Conservation (phyloP, 2,329 filamentous ascomycete species). For the Leptographium galeiforme region DNA sequence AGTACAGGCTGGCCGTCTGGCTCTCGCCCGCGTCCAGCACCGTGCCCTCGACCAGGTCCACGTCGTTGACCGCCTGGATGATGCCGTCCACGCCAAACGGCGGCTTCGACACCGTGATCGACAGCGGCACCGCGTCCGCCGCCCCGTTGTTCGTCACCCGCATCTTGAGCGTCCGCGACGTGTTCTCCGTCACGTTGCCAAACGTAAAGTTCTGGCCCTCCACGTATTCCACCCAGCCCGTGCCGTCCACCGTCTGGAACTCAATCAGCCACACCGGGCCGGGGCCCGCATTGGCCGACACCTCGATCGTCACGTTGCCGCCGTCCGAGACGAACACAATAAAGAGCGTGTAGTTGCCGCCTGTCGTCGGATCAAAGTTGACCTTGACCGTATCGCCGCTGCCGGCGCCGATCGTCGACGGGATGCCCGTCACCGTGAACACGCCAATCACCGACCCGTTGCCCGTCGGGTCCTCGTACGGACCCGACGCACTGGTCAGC, state of each 20-base stretch:
- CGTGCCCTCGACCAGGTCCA: constrained; percentile 45
- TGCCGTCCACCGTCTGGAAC: constrained; percentile 38
- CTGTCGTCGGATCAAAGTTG: constrained; percentile 29
- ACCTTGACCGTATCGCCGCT: constrained; percentile 26
- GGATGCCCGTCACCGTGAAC: constrained; percentile 35
- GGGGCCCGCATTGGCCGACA: constrained; percentile 35
- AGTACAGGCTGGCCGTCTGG: constrained; percentile 37
- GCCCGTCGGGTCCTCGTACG: constrained; percentile 21
- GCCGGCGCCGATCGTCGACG: constrained; percentile 27
- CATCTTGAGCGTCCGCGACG: constrained; percentile 31
- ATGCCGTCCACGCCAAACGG: constrained; percentile 42
- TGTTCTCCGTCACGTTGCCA: constrained; percentile 40
- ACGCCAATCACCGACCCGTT: constrained; percentile 26
- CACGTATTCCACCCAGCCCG: constrained; percentile 34
- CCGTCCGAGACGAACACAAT: constrained; percentile 33
- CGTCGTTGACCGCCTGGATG: constrained; percentile 38
- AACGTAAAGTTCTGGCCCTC: constrained; percentile 34
- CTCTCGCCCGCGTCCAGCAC: constrained; percentile 34
- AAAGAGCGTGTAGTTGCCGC: constrained; percentile 36
- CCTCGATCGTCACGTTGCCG: constrained; percentile 31
- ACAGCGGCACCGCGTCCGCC: constrained; percentile 33
- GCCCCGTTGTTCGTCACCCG: constrained; percentile 40
- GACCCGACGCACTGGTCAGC: constrained; percentile 26
- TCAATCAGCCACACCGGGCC: constrained; percentile 36
- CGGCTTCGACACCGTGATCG: constrained; percentile 46